These are phyloP conservation scores for Fusarium haematococcum DNA, from an alignment of 2,329 filamentous ascomycete species.

Conservation along the genomic window DNA sequence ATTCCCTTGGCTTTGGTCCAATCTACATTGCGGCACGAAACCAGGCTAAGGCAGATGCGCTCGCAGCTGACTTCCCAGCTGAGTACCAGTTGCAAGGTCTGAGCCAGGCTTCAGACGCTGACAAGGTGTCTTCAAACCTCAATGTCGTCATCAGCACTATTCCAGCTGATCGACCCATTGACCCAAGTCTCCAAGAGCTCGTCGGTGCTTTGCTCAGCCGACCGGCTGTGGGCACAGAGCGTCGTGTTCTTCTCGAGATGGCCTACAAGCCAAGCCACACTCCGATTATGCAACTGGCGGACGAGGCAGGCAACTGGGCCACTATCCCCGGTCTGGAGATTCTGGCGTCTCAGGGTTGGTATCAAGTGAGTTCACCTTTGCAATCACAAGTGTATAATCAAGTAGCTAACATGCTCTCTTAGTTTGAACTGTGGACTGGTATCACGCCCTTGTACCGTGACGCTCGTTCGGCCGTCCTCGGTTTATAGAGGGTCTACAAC, in stretches of 20 bases:
- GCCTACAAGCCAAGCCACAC: conserved; percentile 92
- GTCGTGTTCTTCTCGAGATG: conserved; percentile 86
- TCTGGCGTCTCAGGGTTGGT: conserved; percentile 87
- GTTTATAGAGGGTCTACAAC: conserved; percentile 28
- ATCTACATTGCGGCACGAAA: conserved; percentile 90
- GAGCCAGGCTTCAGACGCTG: conserved; percentile 59
- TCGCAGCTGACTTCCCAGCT: conserved; percentile 79
- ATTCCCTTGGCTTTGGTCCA: conserved; percentile 83
- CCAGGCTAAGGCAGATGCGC: conserved; percentile 71
- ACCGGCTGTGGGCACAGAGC: conserved; percentile 50
- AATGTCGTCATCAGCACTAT: conserved; percentile 89
- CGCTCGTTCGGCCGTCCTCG: conserved; percentile 72
- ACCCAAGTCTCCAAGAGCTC: conserved; percentile 74
- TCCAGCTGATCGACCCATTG: conserved; percentile 87
- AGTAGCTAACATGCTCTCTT: conserved; percentile 29
- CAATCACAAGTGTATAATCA: background rate
- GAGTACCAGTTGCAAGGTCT: conserved; percentile 79
- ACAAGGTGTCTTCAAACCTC: conserved; percentile 60
- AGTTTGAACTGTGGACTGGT: conserved; percentile 88
- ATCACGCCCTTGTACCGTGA: conserved; percentile 79
- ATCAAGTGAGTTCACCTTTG: conserved; percentile 72
- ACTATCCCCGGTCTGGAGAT: conserved; percentile 91
- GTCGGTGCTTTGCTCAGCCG: conserved; percentile 66
- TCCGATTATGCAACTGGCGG: conserved; percentile 84
- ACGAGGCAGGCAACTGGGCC: conserved; percentile 77